Evolutionary conservation across 2,329 filamentous ascomycete species (phyloP), one percentile per base, ranked within the genome.

Genomic region (Pseudocercospora musae): DNA sequence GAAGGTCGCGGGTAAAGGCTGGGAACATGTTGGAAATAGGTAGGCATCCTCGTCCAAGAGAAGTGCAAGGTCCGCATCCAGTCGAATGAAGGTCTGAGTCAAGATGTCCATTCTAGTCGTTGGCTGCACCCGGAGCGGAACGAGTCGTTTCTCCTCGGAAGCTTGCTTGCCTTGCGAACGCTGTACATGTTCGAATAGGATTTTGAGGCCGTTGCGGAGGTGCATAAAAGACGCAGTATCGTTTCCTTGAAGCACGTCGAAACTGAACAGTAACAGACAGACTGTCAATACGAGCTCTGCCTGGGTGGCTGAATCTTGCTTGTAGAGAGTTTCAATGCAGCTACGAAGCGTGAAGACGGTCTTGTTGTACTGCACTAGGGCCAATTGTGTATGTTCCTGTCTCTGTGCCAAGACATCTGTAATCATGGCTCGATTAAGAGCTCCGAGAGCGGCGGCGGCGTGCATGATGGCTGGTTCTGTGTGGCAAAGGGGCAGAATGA

Each of bases 181-280:
- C 33, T 18, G 55, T 23, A 44, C 42, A 20, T 62, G 60, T 23
- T 62, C 54, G 33, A 58, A 54, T 1, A 62, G 55, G 10, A 62
- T 58, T 15, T 48, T 40, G 8, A 58, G 55, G 7, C 60, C 60
- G 15, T 46, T 62, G 15, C 49, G 52, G 11, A 66, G 23, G 25
- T 66, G 63, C 9, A 59, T 58, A n/a, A 27, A 44, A 11, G 63
- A 54, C 18, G 60, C 21, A 20, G 60, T 50, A 33, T 66, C 63
- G 8, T 58, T 53, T 4, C 63, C 61, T 21, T 50, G 31, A 10
- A 61, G 48, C 6, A 60, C 49, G 18, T 66, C 63, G 21, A 66
- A 63, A 37, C 56, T 63, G 50, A 66, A 66, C 18, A 66, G 55
- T 5, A 66, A 50, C 44, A 66, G 37, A 29, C 55, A 63, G 21